Percentiles rank a stretch among this genome's conserved stretches.
Conservation (phyloP, 2,329 filamentous ascomycete species). For the Botrytis fabae region DNA sequence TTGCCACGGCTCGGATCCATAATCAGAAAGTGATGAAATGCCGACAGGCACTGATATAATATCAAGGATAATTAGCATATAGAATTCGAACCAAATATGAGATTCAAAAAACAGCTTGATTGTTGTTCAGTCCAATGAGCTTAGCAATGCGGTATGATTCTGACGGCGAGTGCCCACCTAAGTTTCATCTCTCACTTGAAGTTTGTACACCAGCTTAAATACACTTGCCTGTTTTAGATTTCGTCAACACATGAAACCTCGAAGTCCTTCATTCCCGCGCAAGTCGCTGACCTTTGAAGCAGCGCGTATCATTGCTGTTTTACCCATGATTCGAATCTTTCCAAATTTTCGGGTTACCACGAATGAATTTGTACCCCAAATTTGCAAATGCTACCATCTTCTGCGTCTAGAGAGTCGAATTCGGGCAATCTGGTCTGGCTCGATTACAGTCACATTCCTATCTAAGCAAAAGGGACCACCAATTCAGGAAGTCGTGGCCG, state of each 20-base stretch:
- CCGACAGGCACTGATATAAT: not conserved
- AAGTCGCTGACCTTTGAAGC: not conserved
- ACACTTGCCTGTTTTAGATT: not conserved
- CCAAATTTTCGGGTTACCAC: not conserved
- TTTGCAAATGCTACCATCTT: not conserved
- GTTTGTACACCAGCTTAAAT: not conserved
- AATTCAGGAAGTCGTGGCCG: not conserved
- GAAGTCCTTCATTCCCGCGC: not conserved
- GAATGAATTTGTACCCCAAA: not conserved
- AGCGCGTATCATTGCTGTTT: not conserved
- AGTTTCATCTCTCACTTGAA: not conserved
- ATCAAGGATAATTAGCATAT: not conserved
- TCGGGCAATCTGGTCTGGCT: not conserved
- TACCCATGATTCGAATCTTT: not conserved
- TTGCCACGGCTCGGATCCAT: not conserved
- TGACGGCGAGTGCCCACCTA: not conserved
- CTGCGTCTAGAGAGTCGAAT: not conserved
- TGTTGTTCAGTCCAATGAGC: not conserved
- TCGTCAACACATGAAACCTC: not conserved
- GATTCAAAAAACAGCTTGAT: not conserved
- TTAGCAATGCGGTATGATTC: not conserved
- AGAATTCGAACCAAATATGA: not conserved
- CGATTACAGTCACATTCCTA: not conserved
- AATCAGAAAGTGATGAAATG: not conserved
- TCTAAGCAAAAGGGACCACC: not conserved